Base-by-base conservation (phyloP, 2,329 filamentous ascomycete genomes). In the Tolypocladium paradoxum region DNA sequence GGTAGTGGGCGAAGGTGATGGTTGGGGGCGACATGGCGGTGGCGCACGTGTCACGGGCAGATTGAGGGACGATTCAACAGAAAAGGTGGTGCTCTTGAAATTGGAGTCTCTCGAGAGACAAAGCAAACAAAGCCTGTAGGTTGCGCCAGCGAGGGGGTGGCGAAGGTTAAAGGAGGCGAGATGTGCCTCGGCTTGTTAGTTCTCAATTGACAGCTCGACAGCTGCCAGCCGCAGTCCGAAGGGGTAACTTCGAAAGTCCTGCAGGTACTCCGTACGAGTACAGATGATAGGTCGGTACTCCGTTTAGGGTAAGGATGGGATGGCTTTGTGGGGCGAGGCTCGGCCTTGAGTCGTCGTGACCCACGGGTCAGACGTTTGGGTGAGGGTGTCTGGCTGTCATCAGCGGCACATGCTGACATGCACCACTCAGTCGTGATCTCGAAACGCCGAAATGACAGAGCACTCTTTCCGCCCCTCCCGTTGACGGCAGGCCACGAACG, bases 1-100 rank as follows among this genome's bases (percentile, higher is more conserved):
- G 75, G 52, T 77, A 75, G 58, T 75, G 68, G 57, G 68, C 66
- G 56, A 76, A 78, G 38, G 51, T 53, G 24, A n/a, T 45, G n/a
- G 59, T 47, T 8, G 62, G 57, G 16, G 60, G 53, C 7, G 65
- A 57, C 66, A 68, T 68, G 35, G 12, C 45, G 53, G 14, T 8
- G 20, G n/a, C n/a, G n/a, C n/a, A n/a, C n/a, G 22, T 16, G 24
- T 27, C 16, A 24, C 14, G 12, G 38, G 14, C 20, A 24, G n/a
- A n/a, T n/a, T 2, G 33, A 31, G 43, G 5, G 27, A 31, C 4
- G 40, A 16, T 24, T 22, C 37, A 40, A 7, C 4, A 14, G 4
- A 6, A 24, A 24, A 20, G 2, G 11, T 6, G 12, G 22, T 22
- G 38, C 38, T 24, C 38, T 45, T n/a, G 43, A 5, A 20, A 9